Conservation (phyloP, 495 filamentous ascomycete genomes). For the Penicillium roqueforti region DNA sequence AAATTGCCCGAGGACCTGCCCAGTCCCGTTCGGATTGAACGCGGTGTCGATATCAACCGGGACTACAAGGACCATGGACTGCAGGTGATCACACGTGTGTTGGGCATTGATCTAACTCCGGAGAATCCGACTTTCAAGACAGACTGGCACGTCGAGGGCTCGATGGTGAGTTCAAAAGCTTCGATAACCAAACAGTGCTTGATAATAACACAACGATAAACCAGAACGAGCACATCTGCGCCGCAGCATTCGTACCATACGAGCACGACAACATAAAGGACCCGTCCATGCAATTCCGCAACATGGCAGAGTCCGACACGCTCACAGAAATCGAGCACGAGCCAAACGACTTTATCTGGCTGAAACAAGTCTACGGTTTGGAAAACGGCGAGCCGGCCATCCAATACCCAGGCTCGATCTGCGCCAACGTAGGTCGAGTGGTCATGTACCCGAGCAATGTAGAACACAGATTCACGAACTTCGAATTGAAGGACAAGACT, state of each 20-base stretch:
- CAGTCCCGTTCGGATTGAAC: constrained; percentile 21
- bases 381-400: constrained; percentile 28
- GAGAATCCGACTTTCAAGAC: constrained; percentile 29
- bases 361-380: constrained; percentile 33
- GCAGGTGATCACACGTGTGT: constrained; percentile 37
- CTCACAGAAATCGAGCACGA: constrained; percentile 32
- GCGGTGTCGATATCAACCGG: constrained; percentile 27
- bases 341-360: constrained; percentile 25
- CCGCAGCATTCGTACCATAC: constrained; percentile 25
- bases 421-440: constrained; percentile 16
- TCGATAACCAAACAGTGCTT: not conserved
- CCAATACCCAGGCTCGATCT: constrained; percentile 30
- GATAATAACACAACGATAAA: not conserved
- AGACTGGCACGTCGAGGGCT: constrained; percentile 41
- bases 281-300: constrained; percentile 25
- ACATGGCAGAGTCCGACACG: constrained; percentile 23
- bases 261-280: constrained; percentile 26
- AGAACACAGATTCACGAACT: constrained; percentile 46
- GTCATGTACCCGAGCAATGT: constrained; percentile 36
- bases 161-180: constrained; percentile 24
- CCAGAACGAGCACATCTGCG: constrained; percentile 42
- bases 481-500: constrained; percentile 43
- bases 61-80: constrained; percentile 40
- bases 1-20: constrained; percentile 24
- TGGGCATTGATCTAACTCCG: constrained; percentile 32